These are phyloP conservation scores for Ophiostoma novo-ulmi DNA, from an alignment of 2,329 filamentous ascomycete species.

Conservation along the genomic window DNA sequence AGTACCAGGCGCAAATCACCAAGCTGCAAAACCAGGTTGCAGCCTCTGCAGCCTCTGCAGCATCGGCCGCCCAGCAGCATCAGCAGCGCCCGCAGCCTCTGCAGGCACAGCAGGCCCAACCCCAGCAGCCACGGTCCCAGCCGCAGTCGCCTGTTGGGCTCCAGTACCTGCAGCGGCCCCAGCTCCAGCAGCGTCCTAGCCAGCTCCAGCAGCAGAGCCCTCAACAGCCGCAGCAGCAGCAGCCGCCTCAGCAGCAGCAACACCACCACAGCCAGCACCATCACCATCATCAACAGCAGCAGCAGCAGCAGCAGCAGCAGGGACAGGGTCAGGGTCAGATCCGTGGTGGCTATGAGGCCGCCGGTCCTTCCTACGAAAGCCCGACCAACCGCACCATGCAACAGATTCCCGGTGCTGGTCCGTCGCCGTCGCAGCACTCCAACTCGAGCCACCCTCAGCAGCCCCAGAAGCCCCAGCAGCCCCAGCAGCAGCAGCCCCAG, in stretches of 20 bases:
- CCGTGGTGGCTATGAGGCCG: conserved; percentile 20
- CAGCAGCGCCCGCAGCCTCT: conserved; percentile 22
- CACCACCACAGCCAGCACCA: conserved; percentile 21
- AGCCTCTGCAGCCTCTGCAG: background rate
- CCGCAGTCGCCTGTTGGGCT: conserved; percentile 12
- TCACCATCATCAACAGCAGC: conserved; percentile 21
- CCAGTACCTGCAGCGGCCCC: conserved; percentile 1
- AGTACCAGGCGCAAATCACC: conserved; percentile 61
- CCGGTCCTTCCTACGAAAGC: conserved; percentile 19
- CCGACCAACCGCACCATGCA: conserved; percentile 19
- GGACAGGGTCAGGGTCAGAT: conserved; percentile 17
- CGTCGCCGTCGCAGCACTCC: conserved; percentile 29
- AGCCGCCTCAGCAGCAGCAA: conserved; percentile 23
- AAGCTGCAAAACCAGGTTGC: conserved; percentile 42
- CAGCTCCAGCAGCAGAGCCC: conserved; percentile 20
- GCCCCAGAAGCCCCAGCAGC: conserved; percentile 28
- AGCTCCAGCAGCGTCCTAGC: conserved; percentile 8
- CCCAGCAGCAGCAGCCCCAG: conserved; percentile 18
- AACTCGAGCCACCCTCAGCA: conserved; percentile 23
- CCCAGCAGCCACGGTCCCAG: conserved; percentile 4
- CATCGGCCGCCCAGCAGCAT: background rate
- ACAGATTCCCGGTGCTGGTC: conserved; percentile 20
- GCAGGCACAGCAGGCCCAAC: conserved; percentile 16
- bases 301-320: conserved; percentile 4
- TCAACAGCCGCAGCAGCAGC: conserved; percentile 24